Base-by-base conservation (phyloP, 805 yeast genomes). In the Candida nitratophila region DNA sequence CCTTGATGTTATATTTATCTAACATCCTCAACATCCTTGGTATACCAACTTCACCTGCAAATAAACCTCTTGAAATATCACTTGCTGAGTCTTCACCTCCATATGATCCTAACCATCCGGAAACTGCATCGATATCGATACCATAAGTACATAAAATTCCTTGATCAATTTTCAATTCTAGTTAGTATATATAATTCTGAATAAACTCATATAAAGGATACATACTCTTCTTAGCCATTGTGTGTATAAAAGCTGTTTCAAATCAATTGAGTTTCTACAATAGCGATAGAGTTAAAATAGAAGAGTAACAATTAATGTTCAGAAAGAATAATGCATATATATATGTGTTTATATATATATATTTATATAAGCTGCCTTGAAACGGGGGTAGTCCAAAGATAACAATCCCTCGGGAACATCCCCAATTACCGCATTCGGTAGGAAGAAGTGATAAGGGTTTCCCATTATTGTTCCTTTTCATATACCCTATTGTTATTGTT, bases 51-150 rank as follows among this genome's bases (percentile, higher is more conserved):
- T 61, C 60, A 17, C 69, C 69, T 15, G 68, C 69, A 59, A 61
- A 64, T 19, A 62, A 48, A 43, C 65, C 68, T 47, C 69, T 53
- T 3, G 68, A 64, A 24, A 64, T 60, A 43, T 64, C 68, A 47
- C 58, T 63, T 21, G 60, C 54, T 16, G 64, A 57, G 43, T 64
- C 67, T 46, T 61, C 64, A 15, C 69, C 69, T 14, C 67, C 68
- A 47, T 63, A 63, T 3, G 69, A 60, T 9, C 67, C 67, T 17
- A 64, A 53, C 69, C 69, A 64, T 3, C 66, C 67, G 14, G 64
- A 56, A 26, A 64, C 69, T 8, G 69, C 69, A 46, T 64, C 69
- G 32, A 64, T 61, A 41, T 64, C 69, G 36, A 64, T 63, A 37
- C 69, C 69, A 44, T 64, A 64, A 43, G 63, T 56, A 45, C 65